These are phyloP conservation scores for Chlorella variabilis DNA, from an alignment of 163 green algal genomes.

Conservation along the genomic window DNA sequence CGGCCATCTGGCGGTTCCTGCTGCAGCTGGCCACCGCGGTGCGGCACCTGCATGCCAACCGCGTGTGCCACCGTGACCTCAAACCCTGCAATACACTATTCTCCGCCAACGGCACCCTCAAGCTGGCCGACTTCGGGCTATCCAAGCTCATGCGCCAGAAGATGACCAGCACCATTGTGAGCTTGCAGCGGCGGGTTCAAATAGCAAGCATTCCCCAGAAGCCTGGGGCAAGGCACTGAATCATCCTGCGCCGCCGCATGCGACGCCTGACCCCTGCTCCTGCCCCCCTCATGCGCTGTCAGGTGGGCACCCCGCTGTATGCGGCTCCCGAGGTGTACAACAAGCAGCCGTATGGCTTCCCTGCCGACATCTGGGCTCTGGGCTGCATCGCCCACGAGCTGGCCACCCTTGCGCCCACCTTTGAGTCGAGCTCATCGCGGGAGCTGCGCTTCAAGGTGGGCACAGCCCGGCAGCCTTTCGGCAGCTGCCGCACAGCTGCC, in stretches of 20 bases:
- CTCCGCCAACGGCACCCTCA: neutral
- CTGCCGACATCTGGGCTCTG: neutral
- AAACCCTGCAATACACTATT: conserved; percentile 19
- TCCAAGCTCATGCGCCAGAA: neutral
- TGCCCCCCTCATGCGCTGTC: neutral
- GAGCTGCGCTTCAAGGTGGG: neutral
- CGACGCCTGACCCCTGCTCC: neutral
- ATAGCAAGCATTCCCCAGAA: no score
- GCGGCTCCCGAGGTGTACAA: neutral
- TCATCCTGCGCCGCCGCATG: no score
- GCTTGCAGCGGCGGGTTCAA: neutral
- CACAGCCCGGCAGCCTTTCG: no score
- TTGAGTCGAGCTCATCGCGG: neutral
- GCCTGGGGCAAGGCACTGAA: no score
- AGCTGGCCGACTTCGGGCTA: conserved; percentile 27
- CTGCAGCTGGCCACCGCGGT: conserved; percentile 8
- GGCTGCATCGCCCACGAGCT: conserved; percentile 21
- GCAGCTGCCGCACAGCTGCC: no score
- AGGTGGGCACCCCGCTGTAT: conserved; percentile 6
- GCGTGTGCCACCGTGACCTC: conserved; percentile 13
- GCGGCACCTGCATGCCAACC: neutral
- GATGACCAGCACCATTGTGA: neutral
- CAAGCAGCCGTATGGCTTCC: neutral
- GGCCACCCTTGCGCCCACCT: neutral
- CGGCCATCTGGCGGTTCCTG: neutral